Base-by-base conservation (phyloP, 495 filamentous ascomycete genomes). In the Astrothelium subdiscretum region DNA sequence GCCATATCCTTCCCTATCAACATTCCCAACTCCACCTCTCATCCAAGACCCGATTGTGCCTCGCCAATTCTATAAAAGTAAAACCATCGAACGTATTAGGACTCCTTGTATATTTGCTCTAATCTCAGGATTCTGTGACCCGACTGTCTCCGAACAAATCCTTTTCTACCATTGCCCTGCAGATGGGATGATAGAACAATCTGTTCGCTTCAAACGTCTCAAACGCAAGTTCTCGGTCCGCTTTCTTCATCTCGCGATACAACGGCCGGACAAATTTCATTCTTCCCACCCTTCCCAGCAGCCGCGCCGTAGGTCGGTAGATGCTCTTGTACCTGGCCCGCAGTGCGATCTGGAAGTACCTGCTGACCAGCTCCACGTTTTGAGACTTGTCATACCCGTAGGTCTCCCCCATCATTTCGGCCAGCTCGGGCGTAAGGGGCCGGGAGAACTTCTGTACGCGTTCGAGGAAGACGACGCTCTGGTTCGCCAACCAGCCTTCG, bases 181-280 rank as follows among this genome's bases (percentile, higher is more conserved):
- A 96, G 65, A 97, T 98, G 13, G 94, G 94, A 72, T 97, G 92
- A 71, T 98, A 98, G 68, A 97, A 98, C 58, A 88, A 84, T 66
- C 81, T 88, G 67, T 96, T 85, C 77, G 87, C 87, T 78, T 89
- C 79, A 68, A 96, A 96, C 0, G 92, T 96, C 71, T 82, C 78
- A 44, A 90, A 66, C 8, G 94, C 92, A 69, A 95, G 72, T 31
- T 83, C 74, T 32, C 82, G 78, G 76, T 96, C 87, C 1, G 86
- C 80, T 67, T 84, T 83, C 66, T 86, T 85, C 66, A 97, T 75
- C 61, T 81, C 76, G 65, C 85, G 81, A 76, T 84, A 85, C 72
- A 98, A 73, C 59, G 91, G 88, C 63, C 91, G 80, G 60, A 96
- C 91, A 73, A 92, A 97, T 80, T 98, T 98, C 92, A 98, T 96